phyloP scores from a whole-genome alignment of 345 rosid genomes.

The Arabidopsis suecica region DNA sequence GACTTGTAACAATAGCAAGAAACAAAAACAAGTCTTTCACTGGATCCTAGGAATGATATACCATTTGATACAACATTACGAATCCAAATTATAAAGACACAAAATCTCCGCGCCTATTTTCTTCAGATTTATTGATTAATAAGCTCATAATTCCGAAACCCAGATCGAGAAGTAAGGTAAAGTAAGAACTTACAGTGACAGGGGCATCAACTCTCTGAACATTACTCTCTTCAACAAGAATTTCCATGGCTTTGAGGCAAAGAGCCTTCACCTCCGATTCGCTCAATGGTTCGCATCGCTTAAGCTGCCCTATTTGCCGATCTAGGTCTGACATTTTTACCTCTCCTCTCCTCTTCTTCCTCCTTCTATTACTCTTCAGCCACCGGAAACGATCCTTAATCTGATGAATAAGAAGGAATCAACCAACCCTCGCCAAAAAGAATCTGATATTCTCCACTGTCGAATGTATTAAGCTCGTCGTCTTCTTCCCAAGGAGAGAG shows the following conservation, averaged over 20 bases:
- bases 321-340: conserved; percentile 91
- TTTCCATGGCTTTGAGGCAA: conserved; percentile 95
- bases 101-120: neutral
- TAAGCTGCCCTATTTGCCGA: conserved; percentile 92
- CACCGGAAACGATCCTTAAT: conserved; percentile 11
- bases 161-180: conserved; percentile 35
- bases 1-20: conserved; percentile 6
- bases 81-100: conserved; percentile 10
- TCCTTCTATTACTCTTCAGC: neutral
- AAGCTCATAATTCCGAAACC: conserved; percentile 17
- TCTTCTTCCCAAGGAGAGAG: conserved; percentile 43
- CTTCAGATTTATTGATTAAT: neutral
- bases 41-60: conserved; percentile 7
- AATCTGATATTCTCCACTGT: conserved; percentile 12
- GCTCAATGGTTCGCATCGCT: conserved; percentile 91
- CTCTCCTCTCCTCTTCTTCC: neutral
- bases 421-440: neutral
- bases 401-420: conserved; percentile 3
- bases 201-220: conserved; percentile 98
- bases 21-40: neutral
- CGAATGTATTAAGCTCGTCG: conserved; percentile 24
- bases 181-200: conserved; percentile 67
- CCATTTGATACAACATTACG: neutral
- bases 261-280: conserved; percentile 97
- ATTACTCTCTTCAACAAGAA: conserved; percentile 97